phyloP scores from a whole-genome alignment of 306 rosid species.

The Malus orientalis region DNA sequence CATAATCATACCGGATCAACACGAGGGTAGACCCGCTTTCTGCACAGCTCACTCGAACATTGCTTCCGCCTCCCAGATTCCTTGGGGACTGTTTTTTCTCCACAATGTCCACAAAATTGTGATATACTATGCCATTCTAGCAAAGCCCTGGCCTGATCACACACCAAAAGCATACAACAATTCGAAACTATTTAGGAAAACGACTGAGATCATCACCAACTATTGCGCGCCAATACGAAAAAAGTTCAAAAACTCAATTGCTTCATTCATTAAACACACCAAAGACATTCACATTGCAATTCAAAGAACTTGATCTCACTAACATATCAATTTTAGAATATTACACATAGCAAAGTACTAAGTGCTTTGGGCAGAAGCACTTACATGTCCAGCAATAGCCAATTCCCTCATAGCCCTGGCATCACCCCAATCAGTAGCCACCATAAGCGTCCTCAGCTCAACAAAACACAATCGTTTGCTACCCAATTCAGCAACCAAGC shows the following conservation, averaged over 20 bases:
- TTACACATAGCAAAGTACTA: neutral
- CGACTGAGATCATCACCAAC: neutral
- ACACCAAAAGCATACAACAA: conserved; percentile 9
- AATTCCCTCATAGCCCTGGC: conserved; percentile 47
- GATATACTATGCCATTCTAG: conserved; percentile 74
- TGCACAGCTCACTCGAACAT: conserved; percentile 72
- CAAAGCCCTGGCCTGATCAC: conserved; percentile 75
- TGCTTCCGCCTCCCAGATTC: conserved; percentile 85
- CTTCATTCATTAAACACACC: neutral
- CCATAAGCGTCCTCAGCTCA: conserved; percentile 82
- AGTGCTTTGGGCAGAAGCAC: conserved; percentile 8
- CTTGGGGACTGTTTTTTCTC: conserved; percentile 54
- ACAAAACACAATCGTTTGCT: conserved; percentile 40
- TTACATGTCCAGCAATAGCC: conserved; percentile 91
- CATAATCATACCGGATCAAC: conserved; percentile 65
- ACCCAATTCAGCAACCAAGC: conserved; percentile 37
- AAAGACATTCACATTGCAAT: neutral
- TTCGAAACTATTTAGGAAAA: neutral
- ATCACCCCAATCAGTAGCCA: conserved; percentile 82
- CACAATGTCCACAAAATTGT: conserved; percentile 83
- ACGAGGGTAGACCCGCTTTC: conserved; percentile 74
- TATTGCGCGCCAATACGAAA: neutral
- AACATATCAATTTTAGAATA: neutral
- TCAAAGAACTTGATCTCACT: neutral
- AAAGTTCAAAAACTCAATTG: neutral